Percentiles rank a stretch among this genome's conserved stretches.
Conservation (phyloP, 371 early-diverging fungal genomes). For the Circinella minor region DNA sequence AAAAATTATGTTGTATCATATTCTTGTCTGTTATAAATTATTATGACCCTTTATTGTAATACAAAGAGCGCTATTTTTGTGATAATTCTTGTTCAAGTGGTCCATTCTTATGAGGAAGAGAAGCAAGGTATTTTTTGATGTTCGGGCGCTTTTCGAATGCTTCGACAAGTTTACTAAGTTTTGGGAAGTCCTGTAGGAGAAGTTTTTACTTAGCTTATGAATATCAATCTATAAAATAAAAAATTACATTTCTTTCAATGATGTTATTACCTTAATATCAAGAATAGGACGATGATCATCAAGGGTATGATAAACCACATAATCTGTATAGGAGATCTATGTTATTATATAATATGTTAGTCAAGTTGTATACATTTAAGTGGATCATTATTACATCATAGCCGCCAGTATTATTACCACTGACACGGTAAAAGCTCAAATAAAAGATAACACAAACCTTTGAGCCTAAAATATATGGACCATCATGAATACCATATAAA, state of each 20-base stretch:
- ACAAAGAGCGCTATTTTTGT: too few species aligned
- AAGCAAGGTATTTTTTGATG: background rate
- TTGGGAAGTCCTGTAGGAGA: background rate
- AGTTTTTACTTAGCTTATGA: too few species aligned
- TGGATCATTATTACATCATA: background rate
- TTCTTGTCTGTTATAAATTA: too few species aligned
- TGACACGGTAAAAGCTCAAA: too few species aligned
- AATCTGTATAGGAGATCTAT: conserved; percentile 6
- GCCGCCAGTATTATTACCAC: too few species aligned
- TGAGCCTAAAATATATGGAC: background rate
- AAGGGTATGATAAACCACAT: conserved; percentile 13
- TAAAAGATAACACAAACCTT: background rate
- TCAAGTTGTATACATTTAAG: background rate
- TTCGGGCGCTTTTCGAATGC: background rate
- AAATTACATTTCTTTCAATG: background rate
- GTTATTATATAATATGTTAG: background rate
- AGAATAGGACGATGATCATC: background rate
- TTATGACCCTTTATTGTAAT: too few species aligned
- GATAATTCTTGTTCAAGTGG: too few species aligned
- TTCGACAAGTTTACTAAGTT: background rate
- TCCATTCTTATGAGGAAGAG: background rate
- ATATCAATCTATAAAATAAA: background rate
- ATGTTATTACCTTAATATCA: background rate
- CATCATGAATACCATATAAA: background rate
- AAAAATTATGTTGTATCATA: too few species aligned